A percentile compares a stretch with the other conserved stretches of the same genome.
These are phyloP conservation scores for Tricladium varicosporioides DNA, from an alignment of 2,329 filamentous ascomycete genomes.

Conservation along the genomic window DNA sequence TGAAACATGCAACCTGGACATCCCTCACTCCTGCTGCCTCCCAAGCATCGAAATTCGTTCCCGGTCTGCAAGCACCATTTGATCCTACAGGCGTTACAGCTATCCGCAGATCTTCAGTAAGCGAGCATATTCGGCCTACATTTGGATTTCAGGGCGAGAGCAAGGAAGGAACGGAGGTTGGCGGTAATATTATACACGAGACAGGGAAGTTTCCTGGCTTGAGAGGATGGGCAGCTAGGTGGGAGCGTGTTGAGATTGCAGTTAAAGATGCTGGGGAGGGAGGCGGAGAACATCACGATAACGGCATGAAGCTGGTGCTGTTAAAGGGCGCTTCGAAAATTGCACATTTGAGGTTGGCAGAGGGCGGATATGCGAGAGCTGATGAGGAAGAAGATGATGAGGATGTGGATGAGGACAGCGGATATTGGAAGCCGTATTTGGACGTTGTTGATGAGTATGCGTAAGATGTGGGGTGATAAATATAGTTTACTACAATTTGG, in stretches of 20 bases:
- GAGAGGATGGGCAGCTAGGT: slow-evolving; percentile 23
- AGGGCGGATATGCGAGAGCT: slow-evolving; percentile 9
- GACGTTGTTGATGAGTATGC: slow-evolving; percentile 20
- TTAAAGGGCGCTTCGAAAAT: neutral
- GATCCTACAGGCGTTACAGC: slow-evolving; percentile 19
- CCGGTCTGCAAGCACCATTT: slow-evolving; percentile 23
- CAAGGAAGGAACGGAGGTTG: slow-evolving; percentile 10
- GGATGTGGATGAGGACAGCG: slow-evolving; percentile 14
- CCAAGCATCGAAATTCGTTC: slow-evolving; percentile 13
- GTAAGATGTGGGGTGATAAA: neutral
- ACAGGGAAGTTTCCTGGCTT: slow-evolving; percentile 27
- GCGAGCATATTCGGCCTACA: slow-evolving; percentile 20
- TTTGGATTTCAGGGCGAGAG: slow-evolving; percentile 17
- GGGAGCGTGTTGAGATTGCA: slow-evolving; percentile 18
- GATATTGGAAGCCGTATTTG: slow-evolving; percentile 23
- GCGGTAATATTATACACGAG: slow-evolving; percentile 21
- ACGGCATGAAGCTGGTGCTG: too few relatives aligned
- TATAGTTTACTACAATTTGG: too few relatives aligned
- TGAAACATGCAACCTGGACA: slow-evolving; percentile 28
- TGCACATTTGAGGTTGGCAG: slow-evolving; percentile 3
- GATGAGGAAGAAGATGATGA: slow-evolving; percentile 11
- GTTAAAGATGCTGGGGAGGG: too few relatives aligned
- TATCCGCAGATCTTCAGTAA: slow-evolving; percentile 21
- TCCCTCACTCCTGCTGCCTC: slow-evolving; percentile 12
- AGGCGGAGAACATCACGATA: too few relatives aligned